Base-by-base conservation (phyloP, 2,329 filamentous ascomycete species). In the Neofusicoccum umdonicola region DNA sequence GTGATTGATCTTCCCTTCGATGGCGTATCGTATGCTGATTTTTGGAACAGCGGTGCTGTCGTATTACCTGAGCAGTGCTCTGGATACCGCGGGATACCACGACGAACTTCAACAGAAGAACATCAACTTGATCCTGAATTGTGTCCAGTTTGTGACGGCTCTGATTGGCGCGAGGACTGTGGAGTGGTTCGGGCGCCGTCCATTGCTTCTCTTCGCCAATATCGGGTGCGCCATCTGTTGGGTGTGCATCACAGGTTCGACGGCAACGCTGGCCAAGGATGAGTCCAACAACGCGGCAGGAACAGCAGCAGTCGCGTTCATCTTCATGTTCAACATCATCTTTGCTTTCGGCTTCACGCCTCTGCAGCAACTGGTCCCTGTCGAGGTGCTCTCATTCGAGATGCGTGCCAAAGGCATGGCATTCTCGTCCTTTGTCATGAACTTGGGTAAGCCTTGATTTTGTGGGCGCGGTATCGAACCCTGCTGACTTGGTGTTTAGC, bases 351-450 rank as follows among this genome's bases (percentile, higher is more conserved):
- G 74, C 44, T 72, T 74, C 67, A 78, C 76, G 2, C 75, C 81
- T 1, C 70, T 83, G 22, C 80, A 82, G 68, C 78, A 78, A 9
- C 68, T 83, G 4, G 83, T 83, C 67, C 78, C 80, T 0, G 81
- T 82, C n/a, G 81, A 83, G 67, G 81, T 79, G 68, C 72, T 83
- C 11, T 75, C 78, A 6, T 82, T 82, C 64, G 79, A 81, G 65
- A 79, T 73, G 1, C 74, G 81, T 15, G 81, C 81, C 1, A 83
- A 83, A 67, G 71, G 71, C 15, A 72, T 73, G 70, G 71, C 70
- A 6, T 71, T 73, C 56, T 69, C 67, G 31, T 65, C 66, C 39
- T 58, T 72, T 47, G 61, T 70, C 0, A 58, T 72, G 50, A 79
- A 67, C 77, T 77, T 75, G 54, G 56, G 56, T 60, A 27, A 27